These are phyloP conservation scores for Scedosporium apiospermum DNA, from an alignment of 2,329 filamentous ascomycete genomes.

Conservation along the genomic window DNA sequence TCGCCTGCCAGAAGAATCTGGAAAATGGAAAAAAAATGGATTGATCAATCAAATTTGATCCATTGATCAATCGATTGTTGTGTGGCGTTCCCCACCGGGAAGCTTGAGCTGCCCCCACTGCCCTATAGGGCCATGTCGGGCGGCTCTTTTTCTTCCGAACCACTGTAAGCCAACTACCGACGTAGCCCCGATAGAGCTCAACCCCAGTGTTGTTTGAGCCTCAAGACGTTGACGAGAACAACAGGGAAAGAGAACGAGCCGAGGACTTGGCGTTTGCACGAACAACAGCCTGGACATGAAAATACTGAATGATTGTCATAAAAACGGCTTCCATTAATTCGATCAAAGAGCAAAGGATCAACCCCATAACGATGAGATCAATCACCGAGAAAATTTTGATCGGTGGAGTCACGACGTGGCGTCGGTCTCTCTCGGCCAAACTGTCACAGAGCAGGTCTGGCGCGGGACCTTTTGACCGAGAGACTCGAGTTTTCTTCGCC, in stretches of 20 bases:
- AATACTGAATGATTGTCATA: neutral
- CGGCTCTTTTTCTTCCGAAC: neutral
- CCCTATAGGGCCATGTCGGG: neutral
- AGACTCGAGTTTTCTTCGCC: too few species aligned
- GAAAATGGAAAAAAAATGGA: too few species aligned
- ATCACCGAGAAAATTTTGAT: neutral
- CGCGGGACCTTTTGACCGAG: too few species aligned
- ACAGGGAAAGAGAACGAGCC: too few species aligned
- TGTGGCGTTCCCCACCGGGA: too few species aligned
- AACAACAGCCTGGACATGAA: too few species aligned
- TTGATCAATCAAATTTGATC: too few species aligned
- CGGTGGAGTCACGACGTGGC: neutral
- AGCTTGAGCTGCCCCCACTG: neutral
- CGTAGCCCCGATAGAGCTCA: neutral
- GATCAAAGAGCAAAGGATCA: neutral
- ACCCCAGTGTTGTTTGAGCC: too few species aligned
- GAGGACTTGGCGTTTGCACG: too few species aligned
- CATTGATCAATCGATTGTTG: too few species aligned
- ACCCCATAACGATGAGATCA: neutral
- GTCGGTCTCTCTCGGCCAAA: neutral
- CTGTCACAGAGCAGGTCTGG: neutral
- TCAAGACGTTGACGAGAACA: too few species aligned
- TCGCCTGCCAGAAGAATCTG: too few species aligned
- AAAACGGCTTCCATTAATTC: neutral
- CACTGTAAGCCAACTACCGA: neutral